Evolutionary conservation across 768 basidiomycete genomes (phyloP).

Genomic region (Tephrocybe sp.): DNA sequence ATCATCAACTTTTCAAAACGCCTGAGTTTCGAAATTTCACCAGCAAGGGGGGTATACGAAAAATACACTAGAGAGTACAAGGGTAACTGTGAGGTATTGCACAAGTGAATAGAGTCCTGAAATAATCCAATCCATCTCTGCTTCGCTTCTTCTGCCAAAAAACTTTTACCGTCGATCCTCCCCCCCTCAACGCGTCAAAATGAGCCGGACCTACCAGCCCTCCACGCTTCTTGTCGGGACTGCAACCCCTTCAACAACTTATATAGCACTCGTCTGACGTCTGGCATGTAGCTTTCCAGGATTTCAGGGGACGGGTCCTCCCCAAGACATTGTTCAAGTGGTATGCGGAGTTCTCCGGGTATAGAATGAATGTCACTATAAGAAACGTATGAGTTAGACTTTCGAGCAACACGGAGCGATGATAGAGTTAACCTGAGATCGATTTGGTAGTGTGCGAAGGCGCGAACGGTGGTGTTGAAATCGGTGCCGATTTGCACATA

Average conservation of each 20-base stretch:
- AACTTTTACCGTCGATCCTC: too few species aligned
- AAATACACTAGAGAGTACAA: too few species aligned
- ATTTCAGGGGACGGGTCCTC: slow-evolving; percentile 78
- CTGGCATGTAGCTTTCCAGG: slow-evolving; percentile 76
- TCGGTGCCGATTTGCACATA: slow-evolving; percentile 89
- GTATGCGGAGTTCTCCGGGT: slow-evolving; percentile 58
- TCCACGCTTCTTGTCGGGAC: slow-evolving; percentile 59
- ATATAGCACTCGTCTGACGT: slow-evolving; percentile 78
- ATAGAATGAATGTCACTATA: slow-evolving; percentile 61
- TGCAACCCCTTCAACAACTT: slow-evolving; percentile 82
- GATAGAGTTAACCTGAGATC: slow-evolving; percentile 52
- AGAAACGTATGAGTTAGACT: background rate
- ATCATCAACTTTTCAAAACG: too few species aligned
- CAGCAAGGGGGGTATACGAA: too few species aligned
- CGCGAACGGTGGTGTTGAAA: slow-evolving; percentile 76
- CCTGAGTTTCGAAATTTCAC: too few species aligned
- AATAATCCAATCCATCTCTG: too few species aligned
- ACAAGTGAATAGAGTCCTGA: too few species aligned
- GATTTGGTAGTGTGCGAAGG: slow-evolving; percentile 73
- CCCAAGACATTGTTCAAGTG: slow-evolving; percentile 62
- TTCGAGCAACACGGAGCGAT: background rate
- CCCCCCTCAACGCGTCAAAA: slow-evolving; percentile 1
- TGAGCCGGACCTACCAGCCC: slow-evolving; percentile 13
- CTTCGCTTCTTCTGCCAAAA: too few species aligned
- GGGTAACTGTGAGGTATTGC: too few species aligned